Base-by-base conservation (phyloP, 441 rosid genomes). In the Theobroma grandiflorum region DNA sequence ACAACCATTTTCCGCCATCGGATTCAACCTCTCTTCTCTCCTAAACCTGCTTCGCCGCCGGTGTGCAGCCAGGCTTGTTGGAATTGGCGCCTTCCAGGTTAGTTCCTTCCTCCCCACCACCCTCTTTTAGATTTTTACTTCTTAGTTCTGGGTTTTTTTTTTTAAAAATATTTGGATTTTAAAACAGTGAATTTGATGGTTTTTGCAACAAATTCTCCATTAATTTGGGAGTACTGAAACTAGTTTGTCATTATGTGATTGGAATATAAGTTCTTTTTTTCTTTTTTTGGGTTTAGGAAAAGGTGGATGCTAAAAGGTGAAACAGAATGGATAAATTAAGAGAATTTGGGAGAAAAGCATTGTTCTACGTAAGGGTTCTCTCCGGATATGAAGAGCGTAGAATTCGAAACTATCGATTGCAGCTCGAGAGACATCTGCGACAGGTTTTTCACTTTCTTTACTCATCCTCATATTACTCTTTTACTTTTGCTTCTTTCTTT, bases 301-400 rank as follows among this genome's bases (percentile, higher is more conserved):
- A 14, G 26, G 66, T 57, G 62, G 26, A 31, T 74, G 76, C 64
- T 68, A 72, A 76, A 75, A 58, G 84, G 76, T 73, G 86, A n/a
- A 62, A 38, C 59, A 81, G 79, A 78, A 95, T 96, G 99, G 85
- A 87, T 42, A 96, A 89, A 87, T 81, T 96, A 40, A 15, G 93
- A 62, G 94, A 96, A 80, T 93, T 93, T 82, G 98, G 99, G 77
- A 90, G 96, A 82, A 92, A 86, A 79, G 95, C 95, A 22, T 52
- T 91, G 80, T 94, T 96, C 83, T 96, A 93, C 74, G 93, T 78
- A 18, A 93, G 95, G 87, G 96, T 94, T 67, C 92, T 96, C 78
- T 96, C 98, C 45, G 98, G 99, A 2, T 96, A 94, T 77, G 99
- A 94, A 86, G 96, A 94, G 81, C 86, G 94, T 68, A 84, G 90